Conservation (phyloP, 768 basidiomycete species). For the Xerocomus brunneocitrinus region DNA sequence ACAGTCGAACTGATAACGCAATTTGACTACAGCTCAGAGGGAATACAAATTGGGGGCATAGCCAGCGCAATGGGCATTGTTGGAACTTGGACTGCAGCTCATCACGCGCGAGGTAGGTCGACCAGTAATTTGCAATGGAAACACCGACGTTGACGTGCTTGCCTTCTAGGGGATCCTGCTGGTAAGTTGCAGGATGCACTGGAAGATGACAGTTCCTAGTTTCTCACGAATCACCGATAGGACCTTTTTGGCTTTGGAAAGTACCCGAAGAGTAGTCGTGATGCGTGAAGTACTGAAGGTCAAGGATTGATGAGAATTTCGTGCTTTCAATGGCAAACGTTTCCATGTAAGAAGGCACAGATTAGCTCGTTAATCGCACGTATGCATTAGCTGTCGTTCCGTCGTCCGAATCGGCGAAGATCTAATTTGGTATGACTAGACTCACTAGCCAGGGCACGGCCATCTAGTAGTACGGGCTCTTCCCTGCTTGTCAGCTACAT, state of each 20-base stretch:
- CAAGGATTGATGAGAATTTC: not conserved
- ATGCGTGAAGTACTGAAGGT: not conserved
- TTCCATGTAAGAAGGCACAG: too few relatives aligned
- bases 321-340: not conserved
- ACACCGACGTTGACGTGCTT: not conserved
- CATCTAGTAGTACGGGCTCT: too few relatives aligned
- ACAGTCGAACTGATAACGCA: not conserved
- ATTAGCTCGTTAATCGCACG: too few relatives aligned
- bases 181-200: slow-evolving; percentile 37
- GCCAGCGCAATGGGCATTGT: slow-evolving; percentile 63
- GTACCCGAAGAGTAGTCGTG: slow-evolving; percentile 36
- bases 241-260: slow-evolving; percentile 74
- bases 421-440: too few relatives aligned
- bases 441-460: too few relatives aligned
- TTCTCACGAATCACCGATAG: slow-evolving; percentile 28
- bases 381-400: too few relatives aligned
- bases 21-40: slow-evolving; percentile 48
- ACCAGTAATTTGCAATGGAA: not conserved
- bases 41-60: slow-evolving; percentile 60
- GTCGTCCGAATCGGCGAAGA: too few relatives aligned
- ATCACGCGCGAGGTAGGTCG: slow-evolving; percentile 48
- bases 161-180: slow-evolving; percentile 54
- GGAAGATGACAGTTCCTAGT: not conserved
- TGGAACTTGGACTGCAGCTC: slow-evolving; percentile 63
- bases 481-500: too few relatives aligned